Conservation (phyloP, 192 early-diverging fungal species). For the Coemansia guatemalensis region DNA sequence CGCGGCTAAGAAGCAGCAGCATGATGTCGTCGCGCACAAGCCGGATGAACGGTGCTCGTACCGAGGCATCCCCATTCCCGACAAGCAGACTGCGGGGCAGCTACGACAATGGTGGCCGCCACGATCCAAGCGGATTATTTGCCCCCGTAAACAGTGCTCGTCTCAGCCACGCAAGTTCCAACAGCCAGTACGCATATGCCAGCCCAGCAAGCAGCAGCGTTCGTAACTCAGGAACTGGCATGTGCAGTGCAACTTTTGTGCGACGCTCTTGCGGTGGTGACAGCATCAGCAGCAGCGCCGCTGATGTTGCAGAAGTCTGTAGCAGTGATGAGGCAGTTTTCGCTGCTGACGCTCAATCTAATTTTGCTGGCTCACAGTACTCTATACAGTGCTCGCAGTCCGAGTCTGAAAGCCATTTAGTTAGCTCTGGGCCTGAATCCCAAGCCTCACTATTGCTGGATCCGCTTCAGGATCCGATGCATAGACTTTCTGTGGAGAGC, state of each 20-base stretch:
- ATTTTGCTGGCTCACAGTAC: no score
- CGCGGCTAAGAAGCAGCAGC: slow-evolving; percentile 26
- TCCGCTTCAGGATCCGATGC: slow-evolving; percentile 2
- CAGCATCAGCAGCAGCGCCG: neutral
- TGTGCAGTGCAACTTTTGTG: slow-evolving; percentile 2
- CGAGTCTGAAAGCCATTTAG: no score
- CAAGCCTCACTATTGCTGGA: slow-evolving; percentile 1
- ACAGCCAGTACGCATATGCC: neutral
- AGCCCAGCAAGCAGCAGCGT: slow-evolving; percentile 7
- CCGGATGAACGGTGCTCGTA: slow-evolving; percentile 2
- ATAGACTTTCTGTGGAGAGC: no score
- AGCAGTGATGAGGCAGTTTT: no score
- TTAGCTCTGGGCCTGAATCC: neutral
- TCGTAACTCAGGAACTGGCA: slow-evolving; percentile 2
- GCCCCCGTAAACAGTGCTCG: slow-evolving; percentile 34
- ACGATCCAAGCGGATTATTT: slow-evolving; percentile 22
- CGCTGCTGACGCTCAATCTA: no score
- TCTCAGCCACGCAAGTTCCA: slow-evolving; percentile 5
- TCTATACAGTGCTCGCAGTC: no score
- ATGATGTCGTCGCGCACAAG: slow-evolving; percentile 9
- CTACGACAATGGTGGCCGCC: slow-evolving; percentile 1
- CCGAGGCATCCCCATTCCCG: slow-evolving; percentile 3
- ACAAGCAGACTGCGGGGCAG: neutral
- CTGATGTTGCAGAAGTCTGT: no score
- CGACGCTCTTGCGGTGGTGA: neutral